These are phyloP conservation scores for Chaetomiaceae sp. DNA, from an alignment of 2,329 filamentous ascomycete genomes.

Conservation along the genomic window DNA sequence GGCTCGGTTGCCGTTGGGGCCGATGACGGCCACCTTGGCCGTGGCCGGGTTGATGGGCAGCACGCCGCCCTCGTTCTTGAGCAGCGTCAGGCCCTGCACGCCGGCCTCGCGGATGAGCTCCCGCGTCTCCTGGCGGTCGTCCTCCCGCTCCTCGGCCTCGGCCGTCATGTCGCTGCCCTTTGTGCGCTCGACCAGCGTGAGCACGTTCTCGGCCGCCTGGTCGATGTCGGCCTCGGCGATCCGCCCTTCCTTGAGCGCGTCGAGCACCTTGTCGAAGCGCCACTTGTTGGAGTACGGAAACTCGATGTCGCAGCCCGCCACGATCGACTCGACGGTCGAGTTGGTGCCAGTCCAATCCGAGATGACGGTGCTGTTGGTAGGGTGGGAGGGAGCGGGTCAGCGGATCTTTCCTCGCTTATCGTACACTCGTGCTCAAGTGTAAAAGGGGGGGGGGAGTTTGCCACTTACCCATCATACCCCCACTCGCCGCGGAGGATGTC, in stretches of 20 bases:
- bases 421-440: too few species aligned
- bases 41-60: constrained; percentile 53
- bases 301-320: constrained; percentile 53
- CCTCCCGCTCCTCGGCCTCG: constrained; percentile 53
- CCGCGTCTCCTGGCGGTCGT: constrained; percentile 54
- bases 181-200: constrained; percentile 56
- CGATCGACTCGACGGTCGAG: constrained; percentile 50
- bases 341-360: constrained; percentile 57
- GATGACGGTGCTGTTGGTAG: constrained; percentile 44
- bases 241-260: constrained; percentile 45
- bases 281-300: constrained; percentile 53
- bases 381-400: constrained; percentile 19
- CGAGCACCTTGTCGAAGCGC: constrained; percentile 53
- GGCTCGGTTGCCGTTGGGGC: constrained; percentile 61
- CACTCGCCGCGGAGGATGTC: constrained; percentile 57
- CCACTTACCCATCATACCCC: constrained; percentile 53
- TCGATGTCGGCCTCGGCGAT: constrained; percentile 49
- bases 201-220: constrained; percentile 53
- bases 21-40: constrained; percentile 60
- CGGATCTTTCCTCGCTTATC: not conserved
- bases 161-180: constrained; percentile 54
- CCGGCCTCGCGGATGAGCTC: constrained; percentile 57
- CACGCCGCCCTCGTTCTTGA: constrained; percentile 58
- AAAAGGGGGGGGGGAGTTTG: not conserved
- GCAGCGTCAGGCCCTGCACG: constrained; percentile 56